Base-by-base conservation (phyloP, 257 asterid genomes). In the Salvia splendens region DNA sequence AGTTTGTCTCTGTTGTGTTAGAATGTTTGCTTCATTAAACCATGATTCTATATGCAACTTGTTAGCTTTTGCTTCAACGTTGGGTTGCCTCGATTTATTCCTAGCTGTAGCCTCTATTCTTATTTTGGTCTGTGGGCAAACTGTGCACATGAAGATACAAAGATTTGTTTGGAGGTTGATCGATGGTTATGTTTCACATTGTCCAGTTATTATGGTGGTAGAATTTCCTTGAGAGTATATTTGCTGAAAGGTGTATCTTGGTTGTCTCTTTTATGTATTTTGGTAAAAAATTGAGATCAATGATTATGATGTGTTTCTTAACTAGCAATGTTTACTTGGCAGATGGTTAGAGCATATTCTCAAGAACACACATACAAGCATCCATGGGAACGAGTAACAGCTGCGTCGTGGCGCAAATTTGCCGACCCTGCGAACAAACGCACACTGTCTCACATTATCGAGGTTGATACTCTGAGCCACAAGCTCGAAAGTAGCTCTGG, bases 391-490 rank as follows among this genome's bases (percentile, higher is more conserved):
- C 77, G 95, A 36, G 97, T 94, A 43, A 91, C 97, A 8, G 72
- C 99, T 47, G 99, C 99, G 41, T 90, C 99, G 0, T 94, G 97
- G 96, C 92, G 99, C 80, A 91, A 91, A 73, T 94, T 85, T 69
- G 73, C 97, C 4, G 97, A 94, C 72, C 95, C 99, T 0, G 97
- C 87, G 74, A 94, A 94, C 83, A 94, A 90, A 67, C 88, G 87
- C 11, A 73, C 77, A 3, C 85, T 94, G 10, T 94, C 99, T 6
- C 97, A 94, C 82, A 83, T 94, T 62, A 89, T 85, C 9, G 92
- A 91, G 28, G 99, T 94, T 1, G 99, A 94, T 67, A 94, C 96
- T 5, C 64, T 94, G 81, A 86, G 81, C 84, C 91, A 81, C 86
- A 91, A 66, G 79, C 88, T 94, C 1, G 97, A 90, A 49, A 57